Percentiles rank a stretch among this genome's conserved stretches.
These are phyloP conservation scores for Spiraea crenata DNA, from an alignment of 331 rosid species.

Conservation along the genomic window DNA sequence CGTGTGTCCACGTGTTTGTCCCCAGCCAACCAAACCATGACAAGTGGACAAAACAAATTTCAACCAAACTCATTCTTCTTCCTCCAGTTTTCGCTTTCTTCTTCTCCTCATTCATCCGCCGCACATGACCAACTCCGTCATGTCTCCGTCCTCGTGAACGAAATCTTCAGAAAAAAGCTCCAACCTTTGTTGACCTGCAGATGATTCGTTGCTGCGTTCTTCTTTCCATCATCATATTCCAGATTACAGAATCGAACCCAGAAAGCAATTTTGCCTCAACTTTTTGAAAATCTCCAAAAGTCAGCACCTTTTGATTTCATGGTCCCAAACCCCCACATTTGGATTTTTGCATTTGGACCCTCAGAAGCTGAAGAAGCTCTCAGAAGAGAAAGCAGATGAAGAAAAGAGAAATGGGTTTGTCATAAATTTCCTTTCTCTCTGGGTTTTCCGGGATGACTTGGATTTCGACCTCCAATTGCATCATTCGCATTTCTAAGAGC, in stretches of 20 bases:
- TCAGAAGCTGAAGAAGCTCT: not conserved
- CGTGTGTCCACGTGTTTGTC: no score
- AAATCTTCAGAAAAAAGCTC: no score
- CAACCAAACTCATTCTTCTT: no score
- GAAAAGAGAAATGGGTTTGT: slow-evolving; percentile 18
- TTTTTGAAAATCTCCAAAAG: slow-evolving; percentile 1
- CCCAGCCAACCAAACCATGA: no score
- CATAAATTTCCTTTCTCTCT: not conserved
- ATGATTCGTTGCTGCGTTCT: not conserved
- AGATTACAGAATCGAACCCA: not conserved
- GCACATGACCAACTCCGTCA: no score
- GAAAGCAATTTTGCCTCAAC: not conserved
- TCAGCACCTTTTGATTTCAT: not conserved
- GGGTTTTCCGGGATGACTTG: no score
- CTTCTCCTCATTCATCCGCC: no score
- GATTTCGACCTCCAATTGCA: no score
- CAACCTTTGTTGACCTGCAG: not conserved
- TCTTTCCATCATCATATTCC: not conserved
- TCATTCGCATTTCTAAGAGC: no score
- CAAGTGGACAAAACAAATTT: no score
- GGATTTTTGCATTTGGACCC: not conserved
- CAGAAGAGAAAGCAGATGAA: not conserved
- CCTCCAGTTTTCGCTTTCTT: no score
- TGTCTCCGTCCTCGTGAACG: no score
- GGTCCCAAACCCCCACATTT: not conserved